A percentile compares a stretch with the other conserved stretches of the same genome.
Conservation (phyloP, 805 yeast genomes). For the baker's yeast (Saccharomyces cerevisiae) region DNA sequence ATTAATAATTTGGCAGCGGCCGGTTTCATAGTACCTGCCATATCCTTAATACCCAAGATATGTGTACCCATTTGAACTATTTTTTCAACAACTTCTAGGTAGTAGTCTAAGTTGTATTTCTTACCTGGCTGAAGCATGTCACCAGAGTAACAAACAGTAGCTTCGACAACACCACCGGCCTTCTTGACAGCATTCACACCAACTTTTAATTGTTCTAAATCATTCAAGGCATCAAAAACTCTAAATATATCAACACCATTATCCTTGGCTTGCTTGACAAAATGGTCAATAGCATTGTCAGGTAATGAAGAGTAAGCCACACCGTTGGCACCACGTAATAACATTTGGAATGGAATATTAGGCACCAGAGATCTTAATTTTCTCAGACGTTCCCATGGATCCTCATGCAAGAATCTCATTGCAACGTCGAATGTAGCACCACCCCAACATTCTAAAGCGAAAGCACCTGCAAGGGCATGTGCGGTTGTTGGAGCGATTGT, state of each 20-base stretch:
- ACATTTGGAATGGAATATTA: constrained; percentile 98
- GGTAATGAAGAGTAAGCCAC: constrained; percentile 97
- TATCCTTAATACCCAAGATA: constrained; percentile 93
- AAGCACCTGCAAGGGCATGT: constrained; percentile 80
- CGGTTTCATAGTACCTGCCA: constrained; percentile 99
- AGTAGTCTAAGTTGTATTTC: constrained; percentile 91
- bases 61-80: constrained; percentile 94
- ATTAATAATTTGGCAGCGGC: constrained; percentile 79
- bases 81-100: constrained; percentile 69
- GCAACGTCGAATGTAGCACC: constrained; percentile 99
- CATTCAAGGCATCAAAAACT: constrained; percentile 95
- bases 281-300: constrained; percentile 97
- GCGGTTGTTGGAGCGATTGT: constrained; percentile 94
- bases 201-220: constrained; percentile 90
- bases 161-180: constrained; percentile 98
- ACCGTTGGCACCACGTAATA: constrained; percentile 98
- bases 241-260: constrained; percentile 96
- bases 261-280: constrained; percentile 88
- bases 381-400: constrained; percentile 96
- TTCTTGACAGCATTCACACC: constrained; percentile 97
- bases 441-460: constrained; percentile 99
- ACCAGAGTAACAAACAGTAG: constrained; percentile 97
- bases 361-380: constrained; percentile 85
- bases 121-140: constrained; percentile 94
- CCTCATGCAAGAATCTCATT: constrained; percentile 96